Evolutionary conservation across 768 basidiomycete genomes (phyloP).

Genomic region (Boletus pseudo-olivaceus): DNA sequence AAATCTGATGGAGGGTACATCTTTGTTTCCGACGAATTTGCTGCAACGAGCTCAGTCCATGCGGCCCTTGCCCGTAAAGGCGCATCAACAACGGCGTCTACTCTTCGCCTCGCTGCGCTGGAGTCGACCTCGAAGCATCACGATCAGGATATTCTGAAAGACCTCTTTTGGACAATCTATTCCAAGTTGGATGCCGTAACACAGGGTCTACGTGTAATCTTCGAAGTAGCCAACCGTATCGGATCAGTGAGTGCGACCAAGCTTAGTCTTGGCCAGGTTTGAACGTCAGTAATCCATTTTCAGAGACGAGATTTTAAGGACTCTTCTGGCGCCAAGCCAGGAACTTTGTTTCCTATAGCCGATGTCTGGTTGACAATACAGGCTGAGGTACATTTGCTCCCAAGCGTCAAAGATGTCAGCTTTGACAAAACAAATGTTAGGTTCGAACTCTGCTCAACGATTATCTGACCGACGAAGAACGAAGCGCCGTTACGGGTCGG

Average conservation of each 20-base stretch:
- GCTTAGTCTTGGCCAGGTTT: not conserved
- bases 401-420: not conserved
- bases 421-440: constrained; percentile 38
- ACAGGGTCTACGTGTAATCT: constrained; percentile 85
- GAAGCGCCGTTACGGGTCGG: constrained; percentile 69
- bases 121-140: constrained; percentile 68
- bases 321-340: constrained; percentile 70
- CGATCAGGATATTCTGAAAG: constrained; percentile 83
- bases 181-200: constrained; percentile 93
- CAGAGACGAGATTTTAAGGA: constrained; percentile 93
- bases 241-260: constrained; percentile 64
- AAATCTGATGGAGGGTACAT: constrained; percentile 54
- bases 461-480: constrained; percentile 91
- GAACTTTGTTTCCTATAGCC: constrained; percentile 72
- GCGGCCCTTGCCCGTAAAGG: constrained; percentile 22
- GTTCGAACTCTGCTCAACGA: constrained; percentile 80
- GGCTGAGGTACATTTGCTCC: constrained; percentile 58
- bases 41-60: constrained; percentile 20
- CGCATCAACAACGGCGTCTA: constrained; percentile 43
- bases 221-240: constrained; percentile 87
- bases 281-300: not conserved
- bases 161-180: constrained; percentile 96
- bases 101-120: constrained; percentile 64
- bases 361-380: constrained; percentile 91
- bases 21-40: constrained; percentile 32